Evolutionary conservation across 371 early-diverging fungal genomes (phyloP).

Genomic region (Nematocida homosporus): DNA sequence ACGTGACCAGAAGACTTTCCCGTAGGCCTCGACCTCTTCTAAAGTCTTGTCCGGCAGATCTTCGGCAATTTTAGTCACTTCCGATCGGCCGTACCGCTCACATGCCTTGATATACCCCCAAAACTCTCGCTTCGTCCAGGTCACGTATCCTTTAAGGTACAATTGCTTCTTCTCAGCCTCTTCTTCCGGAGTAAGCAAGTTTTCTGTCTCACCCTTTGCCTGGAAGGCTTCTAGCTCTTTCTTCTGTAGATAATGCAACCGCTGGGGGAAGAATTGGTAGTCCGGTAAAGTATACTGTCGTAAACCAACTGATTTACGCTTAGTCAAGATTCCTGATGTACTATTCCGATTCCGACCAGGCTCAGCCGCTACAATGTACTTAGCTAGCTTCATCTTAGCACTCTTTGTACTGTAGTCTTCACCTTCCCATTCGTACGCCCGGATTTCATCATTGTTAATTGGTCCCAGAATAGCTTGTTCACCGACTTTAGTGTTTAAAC

Average conservation of each 20-base stretch:
- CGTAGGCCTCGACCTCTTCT: slow-evolving; percentile 60
- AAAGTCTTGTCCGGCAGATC: slow-evolving; percentile 49
- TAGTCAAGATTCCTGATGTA: slow-evolving; percentile 28
- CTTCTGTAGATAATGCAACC: slow-evolving; percentile 75
- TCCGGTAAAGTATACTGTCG: slow-evolving; percentile 69
- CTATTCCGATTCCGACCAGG: slow-evolving; percentile 23
- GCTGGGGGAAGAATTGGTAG: slow-evolving; percentile 82
- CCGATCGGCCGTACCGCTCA: slow-evolving; percentile 77
- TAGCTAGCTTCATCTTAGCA: slow-evolving; percentile 55
- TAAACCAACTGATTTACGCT: slow-evolving; percentile 36
- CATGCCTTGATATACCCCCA: slow-evolving; percentile 77
- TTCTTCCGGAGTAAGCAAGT: slow-evolving; percentile 82
- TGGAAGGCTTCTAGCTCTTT: slow-evolving; percentile 71
- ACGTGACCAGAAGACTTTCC: slow-evolving; percentile 62
- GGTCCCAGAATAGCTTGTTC: slow-evolving; percentile 72
- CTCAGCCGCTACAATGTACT: slow-evolving; percentile 33
- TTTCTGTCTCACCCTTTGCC: slow-evolving; percentile 68
- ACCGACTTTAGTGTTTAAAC: slow-evolving; percentile 78
- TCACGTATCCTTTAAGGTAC: slow-evolving; percentile 75
- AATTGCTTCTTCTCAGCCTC: slow-evolving; percentile 75
- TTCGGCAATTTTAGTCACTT: slow-evolving; percentile 44
- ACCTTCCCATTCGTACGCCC: slow-evolving; percentile 87
- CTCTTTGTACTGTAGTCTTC: slow-evolving; percentile 75
- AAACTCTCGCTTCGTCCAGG: slow-evolving; percentile 88
- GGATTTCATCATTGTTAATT: slow-evolving; percentile 52